Percentiles rank a stretch among this genome's conserved stretches.
phyloP scores from a whole-genome alignment of 257 asterid genomes.

The Solanum neorickii region DNA sequence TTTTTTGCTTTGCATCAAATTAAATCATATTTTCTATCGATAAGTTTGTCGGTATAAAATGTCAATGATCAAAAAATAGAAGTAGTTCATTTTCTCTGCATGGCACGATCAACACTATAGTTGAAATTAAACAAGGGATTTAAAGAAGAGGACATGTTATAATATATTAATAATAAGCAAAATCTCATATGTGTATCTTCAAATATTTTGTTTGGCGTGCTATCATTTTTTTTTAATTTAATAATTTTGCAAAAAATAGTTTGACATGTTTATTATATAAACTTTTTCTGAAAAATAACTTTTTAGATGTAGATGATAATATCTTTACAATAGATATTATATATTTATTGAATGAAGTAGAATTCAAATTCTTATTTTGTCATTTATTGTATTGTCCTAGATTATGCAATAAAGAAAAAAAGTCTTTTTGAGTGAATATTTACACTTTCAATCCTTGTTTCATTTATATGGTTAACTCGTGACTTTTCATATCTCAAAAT shows the following conservation, averaged over 20 bases:
- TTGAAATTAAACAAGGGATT: background rate
- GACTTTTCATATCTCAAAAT: background rate
- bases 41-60: background rate
- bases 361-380: background rate
- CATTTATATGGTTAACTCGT: background rate
- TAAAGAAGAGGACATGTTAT: background rate
- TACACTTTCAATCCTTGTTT: background rate
- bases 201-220: background rate
- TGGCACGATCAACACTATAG: background rate
- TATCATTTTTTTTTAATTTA: background rate
- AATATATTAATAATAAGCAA: background rate
- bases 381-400: background rate
- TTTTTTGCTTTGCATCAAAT: background rate
- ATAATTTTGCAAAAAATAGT: background rate
- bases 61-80: background rate
- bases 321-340: too few species aligned
- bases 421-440: background rate
- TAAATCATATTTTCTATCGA: background rate
- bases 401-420: background rate
- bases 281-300: too few species aligned
- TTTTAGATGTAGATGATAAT: too few species aligned
- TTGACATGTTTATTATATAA: background rate
- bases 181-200: background rate
- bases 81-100: background rate
- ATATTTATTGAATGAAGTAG: background rate